Percentiles rank a stretch among this genome's conserved stretches.
Evolutionary conservation across 2,329 filamentous ascomycete genomes (phyloP).

Genomic region (Hymenoscyphus infarciens): DNA sequence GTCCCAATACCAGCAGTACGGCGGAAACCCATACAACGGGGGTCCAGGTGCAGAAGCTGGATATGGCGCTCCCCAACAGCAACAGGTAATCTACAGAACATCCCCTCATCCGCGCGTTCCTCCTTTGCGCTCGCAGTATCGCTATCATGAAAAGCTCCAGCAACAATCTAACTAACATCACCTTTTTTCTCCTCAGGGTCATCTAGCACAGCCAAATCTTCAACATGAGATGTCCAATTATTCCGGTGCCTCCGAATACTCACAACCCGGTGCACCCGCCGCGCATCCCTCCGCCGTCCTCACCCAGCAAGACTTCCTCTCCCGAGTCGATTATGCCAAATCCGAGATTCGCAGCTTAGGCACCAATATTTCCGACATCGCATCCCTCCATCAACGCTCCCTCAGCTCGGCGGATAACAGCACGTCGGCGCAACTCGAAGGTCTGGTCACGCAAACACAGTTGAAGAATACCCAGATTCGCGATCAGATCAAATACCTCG

Average conservation of each 20-base stretch:
- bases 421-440: constrained; percentile 52
- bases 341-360: constrained; percentile 64
- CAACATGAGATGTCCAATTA: constrained; percentile 31
- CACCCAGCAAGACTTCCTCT: constrained; percentile 64
- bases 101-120: not conserved
- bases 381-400: constrained; percentile 66
- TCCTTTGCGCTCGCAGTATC: not conserved
- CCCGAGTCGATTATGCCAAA: constrained; percentile 63
- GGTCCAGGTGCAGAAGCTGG: constrained; percentile 41
- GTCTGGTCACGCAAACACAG: constrained; percentile 66
- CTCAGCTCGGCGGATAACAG: constrained; percentile 60
- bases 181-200: constrained; percentile 10
- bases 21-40: constrained; percentile 59
- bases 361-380: constrained; percentile 64
- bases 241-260: constrained; percentile 29
- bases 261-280: constrained; percentile 25
- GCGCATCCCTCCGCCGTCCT: constrained; percentile 41
- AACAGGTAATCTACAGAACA: constrained; percentile 16
- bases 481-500: constrained; percentile 73
- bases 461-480: constrained; percentile 72
- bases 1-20: constrained; percentile 57
- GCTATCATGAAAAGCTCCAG: not conserved
- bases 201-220: constrained; percentile 24
- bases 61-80: constrained; percentile 27
- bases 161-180: constrained; percentile 4